Conservation (phyloP, 148 eudicot species). For the Camellia granthamiana region DNA sequence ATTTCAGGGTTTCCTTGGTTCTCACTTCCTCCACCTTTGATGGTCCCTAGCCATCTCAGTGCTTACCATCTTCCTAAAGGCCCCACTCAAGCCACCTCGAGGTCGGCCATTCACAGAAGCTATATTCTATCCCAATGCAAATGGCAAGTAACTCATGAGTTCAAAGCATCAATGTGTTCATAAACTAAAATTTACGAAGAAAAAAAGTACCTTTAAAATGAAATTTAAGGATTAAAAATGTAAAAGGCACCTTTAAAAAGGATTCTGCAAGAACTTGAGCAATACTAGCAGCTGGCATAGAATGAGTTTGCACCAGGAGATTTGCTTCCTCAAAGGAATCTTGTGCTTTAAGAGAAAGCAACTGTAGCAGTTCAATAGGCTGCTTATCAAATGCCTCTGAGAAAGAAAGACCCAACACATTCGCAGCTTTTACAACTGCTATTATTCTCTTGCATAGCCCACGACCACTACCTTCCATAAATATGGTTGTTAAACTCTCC, state of each 20-base stretch:
- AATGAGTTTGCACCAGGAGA: conserved; percentile 76
- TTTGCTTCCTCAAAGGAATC: conserved; percentile 92
- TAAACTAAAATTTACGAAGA: background rate
- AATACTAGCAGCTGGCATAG: conserved; percentile 80
- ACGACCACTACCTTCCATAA: conserved; percentile 79
- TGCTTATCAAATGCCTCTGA: conserved; percentile 87
- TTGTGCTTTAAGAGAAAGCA: conserved; percentile 97
- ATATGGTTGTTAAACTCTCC: conserved; percentile 56
- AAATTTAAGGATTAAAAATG: background rate
- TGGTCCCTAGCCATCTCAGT: too few relatives aligned
- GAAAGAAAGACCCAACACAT: conserved; percentile 71
- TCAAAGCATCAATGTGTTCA: background rate
- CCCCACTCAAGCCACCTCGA: too few relatives aligned
- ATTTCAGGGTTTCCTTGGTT: too few relatives aligned
- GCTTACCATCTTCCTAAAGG: too few relatives aligned
- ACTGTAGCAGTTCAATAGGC: conserved; percentile 80
- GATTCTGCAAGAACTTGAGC: conserved; percentile 97
- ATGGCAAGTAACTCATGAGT: background rate
- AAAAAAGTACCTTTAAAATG: background rate
- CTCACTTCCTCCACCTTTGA: too few relatives aligned
- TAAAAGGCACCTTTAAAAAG: conserved; percentile 64
- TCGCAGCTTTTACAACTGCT: conserved; percentile 91
- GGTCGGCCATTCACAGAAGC: background rate
- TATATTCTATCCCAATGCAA: background rate
- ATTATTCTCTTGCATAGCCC: conserved; percentile 83